Percentiles rank a stretch among this genome's conserved stretches.
Evolutionary conservation across 495 filamentous ascomycete genomes (phyloP).

Genomic region (Daldinia caldariorum): DNA sequence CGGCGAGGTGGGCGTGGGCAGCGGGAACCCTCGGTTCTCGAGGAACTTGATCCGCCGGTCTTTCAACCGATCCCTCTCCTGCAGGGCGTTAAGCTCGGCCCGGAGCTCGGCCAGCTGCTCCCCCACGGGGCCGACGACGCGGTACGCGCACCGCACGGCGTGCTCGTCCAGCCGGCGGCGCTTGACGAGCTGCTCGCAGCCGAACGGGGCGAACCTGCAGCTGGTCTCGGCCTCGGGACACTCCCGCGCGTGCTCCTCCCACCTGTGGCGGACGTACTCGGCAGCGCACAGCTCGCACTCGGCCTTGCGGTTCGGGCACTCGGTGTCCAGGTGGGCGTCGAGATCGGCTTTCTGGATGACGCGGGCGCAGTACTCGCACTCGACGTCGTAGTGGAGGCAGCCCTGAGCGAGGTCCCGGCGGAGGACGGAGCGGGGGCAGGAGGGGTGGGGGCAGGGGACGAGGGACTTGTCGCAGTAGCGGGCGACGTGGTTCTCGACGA

Average conservation of each 20-base stretch:
- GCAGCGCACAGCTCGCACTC: constrained; percentile 53
- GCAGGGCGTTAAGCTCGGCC: constrained; percentile 43
- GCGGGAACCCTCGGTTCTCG: constrained; percentile 45
- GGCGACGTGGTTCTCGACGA: constrained; percentile 77
- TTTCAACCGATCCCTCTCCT: constrained; percentile 50
- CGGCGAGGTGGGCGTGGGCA: constrained; percentile 30
- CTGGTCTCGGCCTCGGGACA: constrained; percentile 52
- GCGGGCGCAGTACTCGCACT: constrained; percentile 59
- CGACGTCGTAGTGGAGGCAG: constrained; percentile 58
- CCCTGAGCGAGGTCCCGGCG: constrained; percentile 52
- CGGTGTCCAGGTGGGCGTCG: constrained; percentile 53
- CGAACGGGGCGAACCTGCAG: constrained; percentile 57
- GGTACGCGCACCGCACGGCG: constrained; percentile 44
- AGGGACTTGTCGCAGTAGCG: constrained; percentile 76
- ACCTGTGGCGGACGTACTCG: constrained; percentile 52
- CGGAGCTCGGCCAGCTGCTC: constrained; percentile 50
- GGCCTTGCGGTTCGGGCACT: constrained; percentile 49
- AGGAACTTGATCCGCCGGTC: constrained; percentile 57
- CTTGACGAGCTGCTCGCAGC: constrained; percentile 46
- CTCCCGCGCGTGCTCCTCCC: constrained; percentile 53
- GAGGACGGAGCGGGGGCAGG: constrained; percentile 54
- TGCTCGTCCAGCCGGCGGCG: constrained; percentile 46
- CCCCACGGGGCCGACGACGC: constrained; percentile 50
- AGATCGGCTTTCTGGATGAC: constrained; percentile 51
- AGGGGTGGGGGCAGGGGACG: constrained; percentile 68